Percentiles rank a stretch among this genome's conserved stretches.
Conservation (phyloP, 23 red algal genomes). For the Agarophyton chilense region DNA sequence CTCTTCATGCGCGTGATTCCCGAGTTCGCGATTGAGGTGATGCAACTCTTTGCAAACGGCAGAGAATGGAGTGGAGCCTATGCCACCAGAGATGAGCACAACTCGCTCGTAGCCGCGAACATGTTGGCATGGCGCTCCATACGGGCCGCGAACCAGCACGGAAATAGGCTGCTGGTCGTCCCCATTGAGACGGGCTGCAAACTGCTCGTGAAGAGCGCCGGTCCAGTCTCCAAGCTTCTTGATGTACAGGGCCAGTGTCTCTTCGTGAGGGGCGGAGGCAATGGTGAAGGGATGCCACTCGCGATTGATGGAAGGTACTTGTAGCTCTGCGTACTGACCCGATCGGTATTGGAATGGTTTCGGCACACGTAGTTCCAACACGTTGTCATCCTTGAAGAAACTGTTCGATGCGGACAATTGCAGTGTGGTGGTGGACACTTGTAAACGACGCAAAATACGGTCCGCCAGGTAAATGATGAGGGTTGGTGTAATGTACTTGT, state of each 20-base stretch:
- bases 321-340: slow-evolving; percentile 83
- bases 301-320: slow-evolving; percentile 68
- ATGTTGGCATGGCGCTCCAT: slow-evolving; percentile 81
- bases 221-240: slow-evolving; percentile 81
- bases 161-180: slow-evolving; percentile 6
- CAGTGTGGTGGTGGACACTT: slow-evolving; percentile 26
- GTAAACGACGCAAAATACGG: slow-evolving; percentile 28
- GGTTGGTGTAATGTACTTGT: slow-evolving; percentile 74
- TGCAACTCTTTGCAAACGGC: slow-evolving; percentile 67
- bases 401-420: slow-evolving; percentile 34
- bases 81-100: slow-evolving; percentile 73
- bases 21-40: neutral
- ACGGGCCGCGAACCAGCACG: slow-evolving; percentile 71
- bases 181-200: slow-evolving; percentile 30
- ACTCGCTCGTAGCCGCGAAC: slow-evolving; percentile 57
- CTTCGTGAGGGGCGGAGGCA: slow-evolving; percentile 76
- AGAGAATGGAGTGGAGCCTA: slow-evolving; percentile 78
- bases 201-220: slow-evolving; percentile 35
- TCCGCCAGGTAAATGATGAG: slow-evolving; percentile 72
- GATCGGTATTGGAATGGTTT: slow-evolving; percentile 70
- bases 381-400: slow-evolving; percentile 36
- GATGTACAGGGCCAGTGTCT: slow-evolving; percentile 73
- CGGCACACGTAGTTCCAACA: slow-evolving; percentile 60
- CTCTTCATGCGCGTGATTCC: neutral
- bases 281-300: slow-evolving; percentile 91